Percentiles rank a stretch among this genome's conserved stretches.
Evolutionary conservation across 805 yeast genomes (phyloP).

Genomic region (Henningerozyma blattae): DNA sequence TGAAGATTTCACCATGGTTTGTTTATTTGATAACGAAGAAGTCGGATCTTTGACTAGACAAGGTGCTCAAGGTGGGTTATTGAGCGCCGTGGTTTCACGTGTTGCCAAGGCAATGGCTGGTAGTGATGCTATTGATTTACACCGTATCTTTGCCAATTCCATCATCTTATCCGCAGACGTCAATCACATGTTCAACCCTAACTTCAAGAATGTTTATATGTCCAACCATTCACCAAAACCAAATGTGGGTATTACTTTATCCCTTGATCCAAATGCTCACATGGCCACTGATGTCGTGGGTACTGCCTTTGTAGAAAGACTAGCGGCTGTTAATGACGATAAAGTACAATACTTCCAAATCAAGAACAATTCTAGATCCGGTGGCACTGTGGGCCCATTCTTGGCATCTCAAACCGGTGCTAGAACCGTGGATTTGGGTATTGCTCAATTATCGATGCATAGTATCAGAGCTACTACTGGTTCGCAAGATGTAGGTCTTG

Average conservation of each 20-base stretch:
- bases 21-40: conserved; percentile 72
- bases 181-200: conserved; percentile 71
- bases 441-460: conserved; percentile 80
- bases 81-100: conserved; percentile 54
- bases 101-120: not conserved
- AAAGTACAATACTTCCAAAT: conserved; percentile 72
- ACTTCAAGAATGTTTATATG: conserved; percentile 53
- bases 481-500: conserved; percentile 64
- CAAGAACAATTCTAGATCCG: conserved; percentile 74
- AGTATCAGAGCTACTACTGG: conserved; percentile 76
- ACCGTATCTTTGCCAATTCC: conserved; percentile 55
- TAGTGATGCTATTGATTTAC: conserved; percentile 16
- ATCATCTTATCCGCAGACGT: conserved; percentile 78
- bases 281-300: conserved; percentile 78
- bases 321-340: conserved; percentile 56
- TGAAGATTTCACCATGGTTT: conserved; percentile 43
- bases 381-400: conserved; percentile 81
- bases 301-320: conserved; percentile 52
- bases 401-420: conserved; percentile 56
- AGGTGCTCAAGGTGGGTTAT: conserved; percentile 70
- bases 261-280: conserved; percentile 69
- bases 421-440: conserved; percentile 69
- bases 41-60: conserved; percentile 70
- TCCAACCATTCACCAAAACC: conserved; percentile 74
- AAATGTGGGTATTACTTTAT: conserved; percentile 60